Evolutionary conservation across 768 basidiomycete species (phyloP).

Genomic region (Filobasidium floriforme): DNA sequence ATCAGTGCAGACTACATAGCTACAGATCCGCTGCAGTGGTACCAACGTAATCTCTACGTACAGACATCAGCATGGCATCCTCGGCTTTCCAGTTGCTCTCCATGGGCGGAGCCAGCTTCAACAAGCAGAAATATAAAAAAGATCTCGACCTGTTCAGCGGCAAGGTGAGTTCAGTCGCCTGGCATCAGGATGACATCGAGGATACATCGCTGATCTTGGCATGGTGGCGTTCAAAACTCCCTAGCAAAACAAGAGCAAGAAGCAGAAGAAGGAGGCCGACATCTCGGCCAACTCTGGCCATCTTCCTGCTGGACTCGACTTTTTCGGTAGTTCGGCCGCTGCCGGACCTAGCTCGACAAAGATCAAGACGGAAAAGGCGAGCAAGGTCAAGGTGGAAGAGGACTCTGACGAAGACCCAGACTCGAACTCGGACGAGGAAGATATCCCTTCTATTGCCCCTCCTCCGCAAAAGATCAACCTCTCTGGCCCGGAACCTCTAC

Average conservation of each 20-base stretch:
- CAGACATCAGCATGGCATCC: constrained; percentile 7
- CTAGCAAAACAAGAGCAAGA: not conserved
- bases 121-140: constrained; percentile 58
- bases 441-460: constrained; percentile 27
- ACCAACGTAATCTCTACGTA: no score
- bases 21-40: no score
- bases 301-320: constrained; percentile 74
- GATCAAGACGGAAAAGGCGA: constrained; percentile 16
- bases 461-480: constrained; percentile 41
- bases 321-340: constrained; percentile 66
- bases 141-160: constrained; percentile 15
- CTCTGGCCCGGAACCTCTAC: constrained; percentile 36
- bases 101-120: constrained; percentile 71
- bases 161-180: constrained; percentile 9
- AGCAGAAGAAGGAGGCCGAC: not conserved
- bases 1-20: no score
- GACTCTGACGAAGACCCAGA: constrained; percentile 23
- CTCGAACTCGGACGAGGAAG: no score
- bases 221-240: no score
- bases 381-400: constrained; percentile 27
- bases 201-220: not conserved
- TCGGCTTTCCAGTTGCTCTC: constrained; percentile 77
- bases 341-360: constrained; percentile 42
- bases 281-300: not conserved
- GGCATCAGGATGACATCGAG: not conserved